Evolutionary conservation across 129 eudicot genomes (phyloP), one percentile per base, ranked within the genome.

Genomic region (Cynara cardunculus): DNA sequence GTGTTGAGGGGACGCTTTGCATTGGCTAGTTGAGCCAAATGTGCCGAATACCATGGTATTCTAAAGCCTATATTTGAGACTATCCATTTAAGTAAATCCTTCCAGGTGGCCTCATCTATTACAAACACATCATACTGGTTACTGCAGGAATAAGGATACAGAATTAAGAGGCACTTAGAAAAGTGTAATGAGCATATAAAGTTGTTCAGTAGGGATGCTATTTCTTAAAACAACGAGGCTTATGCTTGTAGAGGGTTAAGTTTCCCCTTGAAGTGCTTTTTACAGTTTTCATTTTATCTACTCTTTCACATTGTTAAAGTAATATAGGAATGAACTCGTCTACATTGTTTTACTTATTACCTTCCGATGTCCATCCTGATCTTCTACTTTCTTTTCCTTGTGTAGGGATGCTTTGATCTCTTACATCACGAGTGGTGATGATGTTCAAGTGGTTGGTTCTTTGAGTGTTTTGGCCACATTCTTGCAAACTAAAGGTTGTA

Each of bases 401-500:
- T 75, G 72, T 81, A 94, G 99, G 94, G 96, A 94, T 82, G 91
- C 88, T 35, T 87, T 94, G 86, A 94, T 94, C 70, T 89, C 93
- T 72, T 92, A 86, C 87, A 82, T 94, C 62, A 81, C 85, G 71
- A 80, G 74, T 73, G 99, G 99, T 28, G 94, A 89, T 82, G 97
- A 94, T 85, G 86, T 85, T 35, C 96, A 88, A 79, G 97, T 88
- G 73, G 89, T 91, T 81, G 97, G 99, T 81, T 92, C 99, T 67
- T 82, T 94, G 78, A 90, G 89, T 78, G 80, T 92, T 69, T 83
- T 92, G 88, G 93, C 96, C 76, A 90, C 96, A 5, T 82, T 94
- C 77, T 80, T 94, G 88, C 98, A 94, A 81, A 90, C 95, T 37
- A 94, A 94, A 91, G 98, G 98, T 94, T 75, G 39, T 82, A 71